Conservation (phyloP, 2,329 filamentous ascomycete species). For the Aureobasidium pullulans region DNA sequence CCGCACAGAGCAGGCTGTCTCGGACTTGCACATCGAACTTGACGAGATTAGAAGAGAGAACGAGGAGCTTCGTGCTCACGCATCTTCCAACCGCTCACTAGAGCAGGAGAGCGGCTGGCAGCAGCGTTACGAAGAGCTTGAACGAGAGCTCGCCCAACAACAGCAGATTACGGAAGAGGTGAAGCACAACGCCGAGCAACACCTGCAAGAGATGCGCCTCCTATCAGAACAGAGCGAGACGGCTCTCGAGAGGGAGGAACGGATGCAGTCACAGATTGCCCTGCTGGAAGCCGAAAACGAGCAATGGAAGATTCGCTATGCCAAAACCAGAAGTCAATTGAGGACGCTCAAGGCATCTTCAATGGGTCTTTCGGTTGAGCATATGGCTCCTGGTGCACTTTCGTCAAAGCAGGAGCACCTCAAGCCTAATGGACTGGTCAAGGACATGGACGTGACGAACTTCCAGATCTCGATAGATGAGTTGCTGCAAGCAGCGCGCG, state of each 20-base stretch:
- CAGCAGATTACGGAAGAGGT: slow-evolving; percentile 81
- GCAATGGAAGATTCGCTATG: slow-evolving; percentile 86
- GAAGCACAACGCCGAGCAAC: slow-evolving; percentile 71
- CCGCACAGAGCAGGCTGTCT: slow-evolving; percentile 15
- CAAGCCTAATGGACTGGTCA: slow-evolving; percentile 57
- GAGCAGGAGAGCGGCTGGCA: slow-evolving; percentile 26
- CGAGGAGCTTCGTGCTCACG: slow-evolving; percentile 28
- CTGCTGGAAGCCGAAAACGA: slow-evolving; percentile 74
- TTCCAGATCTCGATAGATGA: slow-evolving; percentile 95
- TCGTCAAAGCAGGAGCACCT: slow-evolving; percentile 44
- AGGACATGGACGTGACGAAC: slow-evolving; percentile 86
- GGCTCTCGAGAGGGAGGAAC: slow-evolving; percentile 74
- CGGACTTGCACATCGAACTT: slow-evolving; percentile 14
- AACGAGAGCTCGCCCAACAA: slow-evolving; percentile 63
- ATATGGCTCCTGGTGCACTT: slow-evolving; percentile 10
- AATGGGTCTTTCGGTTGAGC: slow-evolving; percentile 58
- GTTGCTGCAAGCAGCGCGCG: slow-evolving; percentile 68
- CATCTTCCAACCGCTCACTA: slow-evolving; percentile 5
- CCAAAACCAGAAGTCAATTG: slow-evolving; percentile 78
- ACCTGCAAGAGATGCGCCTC: slow-evolving; percentile 80
- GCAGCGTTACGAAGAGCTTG: slow-evolving; percentile 32
- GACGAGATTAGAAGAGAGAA: slow-evolving; percentile 21
- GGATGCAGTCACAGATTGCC: slow-evolving; percentile 66
- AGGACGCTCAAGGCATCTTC: slow-evolving; percentile 75
- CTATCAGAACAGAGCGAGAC: slow-evolving; percentile 74